Evolutionary conservation across 352 stramenopile genomes (phyloP).

Genomic region (Pythium graminicola): DNA sequence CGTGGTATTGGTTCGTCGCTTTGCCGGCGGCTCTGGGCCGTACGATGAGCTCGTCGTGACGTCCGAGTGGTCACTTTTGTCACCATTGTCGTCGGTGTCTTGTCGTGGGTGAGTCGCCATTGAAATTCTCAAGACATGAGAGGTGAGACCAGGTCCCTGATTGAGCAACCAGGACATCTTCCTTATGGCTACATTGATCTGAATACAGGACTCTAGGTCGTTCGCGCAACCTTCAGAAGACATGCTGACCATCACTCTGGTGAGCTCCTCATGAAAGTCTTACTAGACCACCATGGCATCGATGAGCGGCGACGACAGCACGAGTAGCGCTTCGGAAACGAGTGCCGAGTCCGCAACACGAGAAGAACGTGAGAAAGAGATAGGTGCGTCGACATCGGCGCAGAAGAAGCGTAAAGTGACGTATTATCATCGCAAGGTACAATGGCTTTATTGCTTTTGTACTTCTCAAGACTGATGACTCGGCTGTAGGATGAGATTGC

Average conservation of each 20-base stretch:
- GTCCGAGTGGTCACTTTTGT: not conserved
- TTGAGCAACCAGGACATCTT: not conserved
- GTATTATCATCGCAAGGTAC: slow-evolving; percentile 12
- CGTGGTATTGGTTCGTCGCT: not conserved
- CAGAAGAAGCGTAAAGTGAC: slow-evolving; percentile 15
- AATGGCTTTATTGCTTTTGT: too few species aligned
- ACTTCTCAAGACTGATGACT: not conserved
- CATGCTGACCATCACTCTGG: too few species aligned
- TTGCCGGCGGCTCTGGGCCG: not conserved
- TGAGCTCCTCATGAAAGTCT: too few species aligned
- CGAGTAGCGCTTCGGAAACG: slow-evolving; percentile 4
- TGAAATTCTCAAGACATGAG: too few species aligned
- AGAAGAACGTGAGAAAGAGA: too few species aligned
- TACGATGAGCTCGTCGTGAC: not conserved
- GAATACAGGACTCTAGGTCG: not conserved
- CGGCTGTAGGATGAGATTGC: slow-evolving; percentile 2
- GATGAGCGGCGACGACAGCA: slow-evolving; percentile 2
- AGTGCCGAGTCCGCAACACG: not conserved
- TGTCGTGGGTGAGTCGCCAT: not conserved
- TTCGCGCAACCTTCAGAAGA: not conserved
- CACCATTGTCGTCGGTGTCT: not conserved
- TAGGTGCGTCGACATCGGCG: too few species aligned
- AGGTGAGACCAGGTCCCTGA: not conserved
- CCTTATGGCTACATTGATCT: not conserved
- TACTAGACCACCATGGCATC: not conserved